Conservation (phyloP, 805 yeast species). For the Teunomyces atbi region DNA sequence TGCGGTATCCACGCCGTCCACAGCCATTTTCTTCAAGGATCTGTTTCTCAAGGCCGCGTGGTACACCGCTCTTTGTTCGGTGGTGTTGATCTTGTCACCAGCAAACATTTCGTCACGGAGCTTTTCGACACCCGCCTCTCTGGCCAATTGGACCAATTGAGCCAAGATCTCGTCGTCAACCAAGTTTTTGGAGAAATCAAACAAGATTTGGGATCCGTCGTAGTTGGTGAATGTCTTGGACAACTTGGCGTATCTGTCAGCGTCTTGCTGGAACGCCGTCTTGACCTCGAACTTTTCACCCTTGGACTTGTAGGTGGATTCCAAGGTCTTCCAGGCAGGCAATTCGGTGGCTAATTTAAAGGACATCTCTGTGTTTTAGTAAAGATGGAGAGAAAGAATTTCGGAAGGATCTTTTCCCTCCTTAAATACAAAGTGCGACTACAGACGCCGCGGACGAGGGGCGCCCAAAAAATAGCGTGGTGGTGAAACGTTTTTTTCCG, state of each 20-base stretch:
- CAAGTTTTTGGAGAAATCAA: conserved; percentile 94
- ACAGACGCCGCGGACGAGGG: background rate
- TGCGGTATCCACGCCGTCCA: conserved; percentile 86
- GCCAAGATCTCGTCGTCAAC: conserved; percentile 78
- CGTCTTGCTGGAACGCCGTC: conserved; percentile 74
- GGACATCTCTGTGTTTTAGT: conserved; percentile 9
- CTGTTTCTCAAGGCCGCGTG: conserved; percentile 97
- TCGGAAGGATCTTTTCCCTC: background rate
- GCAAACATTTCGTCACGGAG: conserved; percentile 89
- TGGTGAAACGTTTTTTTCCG: background rate
- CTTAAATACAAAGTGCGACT: background rate
- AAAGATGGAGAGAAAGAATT: background rate
- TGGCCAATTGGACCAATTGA: conserved; percentile 73
- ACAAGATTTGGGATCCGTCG: conserved; percentile 85
- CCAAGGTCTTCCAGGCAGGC: conserved; percentile 81
- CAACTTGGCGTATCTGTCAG: conserved; percentile 71
- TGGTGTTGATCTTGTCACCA: conserved; percentile 91
- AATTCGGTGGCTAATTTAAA: conserved; percentile 62
- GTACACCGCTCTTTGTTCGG: conserved; percentile 96
- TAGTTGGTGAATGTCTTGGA: conserved; percentile 76
- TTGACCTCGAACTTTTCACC: conserved; percentile 73
- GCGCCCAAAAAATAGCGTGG: background rate
- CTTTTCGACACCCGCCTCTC: conserved; percentile 82
- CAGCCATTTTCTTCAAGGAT: conserved; percentile 76
- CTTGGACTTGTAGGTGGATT: conserved; percentile 61